A percentile compares a stretch with the other conserved stretches of the same genome.
Conservation (phyloP, 2,329 filamentous ascomycete species). For the Ophidiomyces ophidiicola region DNA sequence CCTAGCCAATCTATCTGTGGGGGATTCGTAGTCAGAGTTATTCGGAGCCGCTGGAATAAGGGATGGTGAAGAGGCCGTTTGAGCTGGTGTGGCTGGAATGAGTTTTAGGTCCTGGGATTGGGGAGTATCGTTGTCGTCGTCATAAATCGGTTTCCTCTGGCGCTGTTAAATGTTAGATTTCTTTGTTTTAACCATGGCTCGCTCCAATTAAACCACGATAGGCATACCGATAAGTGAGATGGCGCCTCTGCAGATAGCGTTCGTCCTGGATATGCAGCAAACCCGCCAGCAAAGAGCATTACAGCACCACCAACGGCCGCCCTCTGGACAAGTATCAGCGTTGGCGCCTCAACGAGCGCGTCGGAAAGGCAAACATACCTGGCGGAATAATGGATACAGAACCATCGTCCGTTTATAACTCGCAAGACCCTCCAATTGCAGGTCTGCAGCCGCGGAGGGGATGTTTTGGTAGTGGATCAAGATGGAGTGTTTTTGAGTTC, state of each 20-base stretch:
- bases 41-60: not conserved
- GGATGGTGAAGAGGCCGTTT: not conserved
- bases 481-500: conserved; percentile 10
- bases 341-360: not conserved
- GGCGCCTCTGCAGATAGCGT: conserved; percentile 35
- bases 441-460: conserved; percentile 11
- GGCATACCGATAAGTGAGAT: conserved; percentile 24
- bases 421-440: conserved; percentile 20
- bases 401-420: conserved; percentile 24
- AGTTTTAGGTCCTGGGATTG: conserved; percentile 9
- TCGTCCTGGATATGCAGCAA: conserved; percentile 30
- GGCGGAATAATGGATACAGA: conserved; percentile 32
- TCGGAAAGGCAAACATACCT: conserved; percentile 22
- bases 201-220: conserved; percentile 1
- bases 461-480: conserved; percentile 7
- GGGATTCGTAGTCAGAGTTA: conserved; percentile 33
- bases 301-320: conserved; percentile 31
- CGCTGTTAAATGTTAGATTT: conserved; percentile 11
- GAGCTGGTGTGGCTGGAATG: conserved; percentile 2
- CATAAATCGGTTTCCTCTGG: conserved; percentile 17
- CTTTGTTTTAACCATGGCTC: not conserved
- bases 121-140: conserved; percentile 12
- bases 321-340: conserved; percentile 21
- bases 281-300: conserved; percentile 30
- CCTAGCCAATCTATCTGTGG: conserved; percentile 75